A percentile compares a stretch with the other conserved stretches of the same genome.
Evolutionary conservation across 164 flowering plant species (phyloP).

Genomic region (Tetrastigma voinierianum): DNA sequence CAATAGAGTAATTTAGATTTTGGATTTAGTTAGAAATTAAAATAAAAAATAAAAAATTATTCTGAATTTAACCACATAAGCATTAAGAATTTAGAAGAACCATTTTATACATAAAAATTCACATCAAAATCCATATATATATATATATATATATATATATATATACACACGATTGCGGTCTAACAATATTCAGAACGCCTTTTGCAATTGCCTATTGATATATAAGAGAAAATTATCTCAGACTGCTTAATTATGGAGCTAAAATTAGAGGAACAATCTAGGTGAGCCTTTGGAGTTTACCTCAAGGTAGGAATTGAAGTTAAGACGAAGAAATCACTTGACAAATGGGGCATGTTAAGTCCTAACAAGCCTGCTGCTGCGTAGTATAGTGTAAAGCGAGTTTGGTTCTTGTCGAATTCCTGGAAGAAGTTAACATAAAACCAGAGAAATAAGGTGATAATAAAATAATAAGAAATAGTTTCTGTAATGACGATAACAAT

Average conservation of each 20-base stretch:
- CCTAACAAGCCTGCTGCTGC: conserved; percentile 95
- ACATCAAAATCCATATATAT: no score
- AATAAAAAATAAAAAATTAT: no score
- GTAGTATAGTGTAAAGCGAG: conserved; percentile 91
- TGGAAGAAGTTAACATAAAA: conserved; percentile 25
- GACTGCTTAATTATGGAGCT: not conserved
- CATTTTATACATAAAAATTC: no score
- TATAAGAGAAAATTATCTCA: conserved; percentile 6
- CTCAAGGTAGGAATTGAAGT: conserved; percentile 96
- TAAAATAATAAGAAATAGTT: not conserved
- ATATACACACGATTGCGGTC: no score
- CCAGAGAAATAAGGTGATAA: not conserved
- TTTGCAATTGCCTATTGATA: conserved; percentile 80
- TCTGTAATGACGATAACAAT: not conserved
- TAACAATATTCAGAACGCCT: no score
- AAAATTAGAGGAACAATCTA: not conserved
- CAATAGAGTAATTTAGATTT: no score
- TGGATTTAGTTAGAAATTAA: no score
- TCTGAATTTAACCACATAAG: no score
- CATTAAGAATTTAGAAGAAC: no score
- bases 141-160: no score
- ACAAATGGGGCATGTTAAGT: conserved; percentile 95
- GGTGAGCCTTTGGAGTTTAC: conserved; percentile 34
- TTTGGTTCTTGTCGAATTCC: conserved; percentile 98
- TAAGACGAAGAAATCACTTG: conserved; percentile 88